A percentile compares a stretch with the other conserved stretches of the same genome.
Conservation (phyloP, 768 basidiomycete species). For the Naganishia friedmannii region DNA sequence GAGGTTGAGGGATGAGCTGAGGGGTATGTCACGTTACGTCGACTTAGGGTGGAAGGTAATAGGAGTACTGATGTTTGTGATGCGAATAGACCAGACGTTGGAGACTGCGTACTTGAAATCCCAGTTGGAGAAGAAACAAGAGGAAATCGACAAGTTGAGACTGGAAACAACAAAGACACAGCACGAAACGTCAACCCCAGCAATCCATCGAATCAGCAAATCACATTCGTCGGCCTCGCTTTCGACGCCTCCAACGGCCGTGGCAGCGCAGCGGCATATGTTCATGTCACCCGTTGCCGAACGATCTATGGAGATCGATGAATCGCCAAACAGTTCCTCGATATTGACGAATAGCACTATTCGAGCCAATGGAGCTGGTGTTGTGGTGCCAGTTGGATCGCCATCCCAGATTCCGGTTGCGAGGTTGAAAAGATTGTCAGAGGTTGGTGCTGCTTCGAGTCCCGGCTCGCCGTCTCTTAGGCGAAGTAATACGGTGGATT, state of each 20-base stretch:
- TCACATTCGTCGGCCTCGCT: conserved; percentile 8
- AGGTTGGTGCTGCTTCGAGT: not conserved
- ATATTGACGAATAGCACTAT: conserved; percentile 5
- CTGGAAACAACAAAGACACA: not conserved
- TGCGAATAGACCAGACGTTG: conserved; percentile 4
- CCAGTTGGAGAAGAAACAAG: conserved; percentile 8
- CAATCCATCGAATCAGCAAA: conserved; percentile 13
- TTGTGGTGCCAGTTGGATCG: not conserved
- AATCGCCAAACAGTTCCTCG: not conserved
- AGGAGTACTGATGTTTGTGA: not conserved
- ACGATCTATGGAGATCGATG: conserved; percentile 11
- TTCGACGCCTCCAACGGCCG: not conserved
- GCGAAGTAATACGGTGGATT: conserved; percentile 10
- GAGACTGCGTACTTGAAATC: conserved; percentile 10
- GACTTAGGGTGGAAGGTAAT: too few relatives aligned
- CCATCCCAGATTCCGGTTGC: conserved; percentile 18
- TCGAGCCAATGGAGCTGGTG: too few relatives aligned
- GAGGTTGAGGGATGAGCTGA: conserved; percentile 67
- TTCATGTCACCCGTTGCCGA: conserved; percentile 19
- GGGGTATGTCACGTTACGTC: conserved; percentile 3
- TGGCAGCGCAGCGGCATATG: not conserved
- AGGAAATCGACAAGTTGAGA: not conserved
- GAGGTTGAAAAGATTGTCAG: conserved; percentile 10
- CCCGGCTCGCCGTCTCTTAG: conserved; percentile 5
- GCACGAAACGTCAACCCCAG: not conserved